phyloP scores from a whole-genome alignment of 1,284 basidiomycete species.

The Cryptococcus amylolentus region DNA sequence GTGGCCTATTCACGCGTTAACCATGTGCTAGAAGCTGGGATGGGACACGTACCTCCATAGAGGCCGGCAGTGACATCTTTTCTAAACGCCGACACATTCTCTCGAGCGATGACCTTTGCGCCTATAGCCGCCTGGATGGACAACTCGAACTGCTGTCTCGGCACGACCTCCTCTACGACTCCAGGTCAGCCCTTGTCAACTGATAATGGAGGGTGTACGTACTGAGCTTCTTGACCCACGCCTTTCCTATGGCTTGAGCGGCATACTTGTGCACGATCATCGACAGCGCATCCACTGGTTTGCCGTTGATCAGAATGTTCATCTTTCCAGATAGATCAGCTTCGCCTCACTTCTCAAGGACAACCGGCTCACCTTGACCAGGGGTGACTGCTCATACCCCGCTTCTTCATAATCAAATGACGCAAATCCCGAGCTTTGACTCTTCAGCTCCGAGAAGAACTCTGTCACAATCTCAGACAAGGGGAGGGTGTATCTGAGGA shows the following conservation, averaged over 20 bases:
- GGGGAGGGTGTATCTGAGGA: conserved; percentile 77
- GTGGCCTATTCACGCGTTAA: conserved; percentile 56
- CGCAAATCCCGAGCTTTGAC: conserved; percentile 77
- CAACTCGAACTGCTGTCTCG: conserved; percentile 89
- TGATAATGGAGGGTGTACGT: conserved; percentile 33
- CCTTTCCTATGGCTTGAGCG: conserved; percentile 66
- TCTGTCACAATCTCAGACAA: conserved; percentile 81
- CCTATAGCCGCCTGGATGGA: conserved; percentile 78
- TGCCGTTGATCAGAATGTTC: conserved; percentile 79
- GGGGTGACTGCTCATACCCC: conserved; percentile 72
- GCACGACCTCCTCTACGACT: conserved; percentile 74
- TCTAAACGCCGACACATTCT: conserved; percentile 77
- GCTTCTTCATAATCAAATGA: conserved; percentile 93
- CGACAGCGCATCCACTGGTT: conserved; percentile 86
- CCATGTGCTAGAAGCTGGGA: not conserved
- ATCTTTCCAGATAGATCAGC: conserved; percentile 55
- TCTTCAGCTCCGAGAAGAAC: conserved; percentile 90
- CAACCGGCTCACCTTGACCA: conserved; percentile 65
- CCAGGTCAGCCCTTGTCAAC: not conserved
- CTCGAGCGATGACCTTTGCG: conserved; percentile 80
- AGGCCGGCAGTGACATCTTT: conserved; percentile 94
- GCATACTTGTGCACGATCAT: conserved; percentile 72
- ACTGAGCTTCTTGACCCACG: conserved; percentile 89
- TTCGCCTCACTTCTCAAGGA: not conserved
- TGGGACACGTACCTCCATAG: conserved; percentile 66